Percentiles rank a stretch among this genome's conserved stretches.
phyloP scores from a whole-genome alignment of 148 eudicot species.

The Rhododendron ovatum region DNA sequence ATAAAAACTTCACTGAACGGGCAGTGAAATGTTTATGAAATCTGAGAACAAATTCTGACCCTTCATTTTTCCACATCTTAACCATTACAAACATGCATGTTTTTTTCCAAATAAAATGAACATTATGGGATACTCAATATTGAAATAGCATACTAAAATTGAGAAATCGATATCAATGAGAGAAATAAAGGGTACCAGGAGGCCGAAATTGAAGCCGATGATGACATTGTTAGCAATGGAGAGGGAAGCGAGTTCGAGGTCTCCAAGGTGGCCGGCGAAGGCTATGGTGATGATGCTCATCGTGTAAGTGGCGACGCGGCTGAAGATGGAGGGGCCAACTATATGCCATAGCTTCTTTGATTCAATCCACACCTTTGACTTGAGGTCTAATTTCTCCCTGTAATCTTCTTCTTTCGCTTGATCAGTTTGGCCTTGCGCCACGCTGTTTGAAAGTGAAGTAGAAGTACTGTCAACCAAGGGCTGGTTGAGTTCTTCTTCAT shows the following conservation, averaged over 20 bases:
- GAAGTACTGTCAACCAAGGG: too few species aligned
- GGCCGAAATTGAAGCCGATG: constrained; percentile 28
- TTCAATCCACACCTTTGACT: constrained; percentile 36
- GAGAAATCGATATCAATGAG: too few species aligned
- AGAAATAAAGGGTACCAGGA: neutral
- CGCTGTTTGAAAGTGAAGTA: too few species aligned
- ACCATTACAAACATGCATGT: neutral
- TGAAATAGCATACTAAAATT: too few species aligned
- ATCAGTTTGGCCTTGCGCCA: too few species aligned
- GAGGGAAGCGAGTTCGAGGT: constrained; percentile 23
- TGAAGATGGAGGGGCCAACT: constrained; percentile 51
- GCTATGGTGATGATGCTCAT: constrained; percentile 49
- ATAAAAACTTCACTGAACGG: fast-evolving
- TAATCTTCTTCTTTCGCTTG: neutral
- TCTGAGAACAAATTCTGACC: neutral
- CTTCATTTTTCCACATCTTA: neutral
- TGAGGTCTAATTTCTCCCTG: neutral
- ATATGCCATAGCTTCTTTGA: constrained; percentile 57
- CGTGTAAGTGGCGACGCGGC: constrained; percentile 37
- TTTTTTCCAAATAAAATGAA: too few species aligned
- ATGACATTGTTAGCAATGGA: constrained; percentile 24
- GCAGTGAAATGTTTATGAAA: too few species aligned
- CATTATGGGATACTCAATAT: too few species aligned
- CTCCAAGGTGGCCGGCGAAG: constrained; percentile 44
- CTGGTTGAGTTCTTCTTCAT: too few species aligned